Percentiles rank a stretch among this genome's conserved stretches.
These are phyloP conservation scores for Pythium aphanidermatum DNA, from an alignment of 352 stramenopile genomes.

Conservation along the genomic window DNA sequence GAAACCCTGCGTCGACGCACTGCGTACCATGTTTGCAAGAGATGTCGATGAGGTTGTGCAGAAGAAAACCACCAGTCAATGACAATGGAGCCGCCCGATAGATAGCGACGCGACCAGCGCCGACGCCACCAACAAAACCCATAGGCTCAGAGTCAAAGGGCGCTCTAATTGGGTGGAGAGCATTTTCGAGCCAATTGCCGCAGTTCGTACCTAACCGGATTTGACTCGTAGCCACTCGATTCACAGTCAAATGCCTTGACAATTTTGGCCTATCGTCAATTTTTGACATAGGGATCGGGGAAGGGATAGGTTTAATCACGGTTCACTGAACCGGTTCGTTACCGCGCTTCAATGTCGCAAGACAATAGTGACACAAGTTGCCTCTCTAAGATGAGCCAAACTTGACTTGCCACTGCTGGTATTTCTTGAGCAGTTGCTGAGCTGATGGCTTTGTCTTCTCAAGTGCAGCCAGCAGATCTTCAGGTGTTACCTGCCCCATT, in stretches of 20 bases:
- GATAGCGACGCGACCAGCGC: slow-evolving; percentile 12
- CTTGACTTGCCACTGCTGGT: slow-evolving; percentile 74
- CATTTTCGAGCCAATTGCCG: slow-evolving; percentile 16
- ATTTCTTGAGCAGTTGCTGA: slow-evolving; percentile 69
- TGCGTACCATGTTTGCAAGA: slow-evolving; percentile 71
- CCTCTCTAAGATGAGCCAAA: slow-evolving; percentile 49
- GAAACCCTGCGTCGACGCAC: background rate
- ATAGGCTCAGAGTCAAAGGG: slow-evolving; percentile 2
- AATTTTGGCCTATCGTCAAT: slow-evolving; percentile 10
- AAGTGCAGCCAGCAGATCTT: slow-evolving; percentile 47
- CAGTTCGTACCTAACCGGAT: slow-evolving; percentile 14
- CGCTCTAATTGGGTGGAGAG: slow-evolving; percentile 6
- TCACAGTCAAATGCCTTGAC: slow-evolving; percentile 7
- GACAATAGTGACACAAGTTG: slow-evolving; percentile 11
- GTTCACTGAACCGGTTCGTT: slow-evolving; percentile 18
- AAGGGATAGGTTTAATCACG: slow-evolving; percentile 3
- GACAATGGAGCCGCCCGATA: slow-evolving; percentile 28
- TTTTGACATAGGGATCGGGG: slow-evolving; percentile 6
- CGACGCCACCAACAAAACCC: background rate
- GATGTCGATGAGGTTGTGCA: slow-evolving; percentile 84
- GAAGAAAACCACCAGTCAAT: slow-evolving; percentile 38
- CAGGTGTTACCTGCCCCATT: slow-evolving; percentile 48
- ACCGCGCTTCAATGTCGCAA: background rate
- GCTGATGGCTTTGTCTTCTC: slow-evolving; percentile 77
- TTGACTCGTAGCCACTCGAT: slow-evolving; percentile 22